Percentiles rank a stretch among this genome's conserved stretches.
These are phyloP conservation scores for Podaxis sp. DNA, from an alignment of 768 basidiomycete genomes.

Conservation along the genomic window DNA sequence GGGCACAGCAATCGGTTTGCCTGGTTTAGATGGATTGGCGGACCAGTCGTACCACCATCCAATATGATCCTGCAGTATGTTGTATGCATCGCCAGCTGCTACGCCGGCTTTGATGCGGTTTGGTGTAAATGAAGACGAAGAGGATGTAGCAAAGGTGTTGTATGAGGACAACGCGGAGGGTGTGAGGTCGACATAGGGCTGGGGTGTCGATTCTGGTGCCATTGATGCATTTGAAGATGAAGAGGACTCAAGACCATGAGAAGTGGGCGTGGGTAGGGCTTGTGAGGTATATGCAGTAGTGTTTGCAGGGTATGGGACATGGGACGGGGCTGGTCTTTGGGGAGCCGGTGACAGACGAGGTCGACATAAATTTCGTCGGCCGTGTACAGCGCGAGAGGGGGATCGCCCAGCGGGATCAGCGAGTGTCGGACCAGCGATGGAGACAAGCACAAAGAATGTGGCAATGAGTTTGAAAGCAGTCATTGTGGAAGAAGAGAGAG, in stretches of 20 bases:
- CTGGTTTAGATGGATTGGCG: slow-evolving; percentile 38
- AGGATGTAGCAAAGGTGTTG: not conserved
- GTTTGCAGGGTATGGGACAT: not conserved
- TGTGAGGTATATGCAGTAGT: not conserved
- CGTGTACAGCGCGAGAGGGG: not conserved
- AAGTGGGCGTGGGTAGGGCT: not conserved
- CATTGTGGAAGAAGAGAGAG: slow-evolving; percentile 17
- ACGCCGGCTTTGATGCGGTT: slow-evolving; percentile 48
- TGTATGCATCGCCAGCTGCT: slow-evolving; percentile 43
- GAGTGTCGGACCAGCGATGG: slow-evolving; percentile 19
- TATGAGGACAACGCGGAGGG: slow-evolving; percentile 1
- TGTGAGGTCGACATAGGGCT: not conserved
- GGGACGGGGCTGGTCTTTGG: not conserved
- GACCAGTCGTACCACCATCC: slow-evolving; percentile 56
- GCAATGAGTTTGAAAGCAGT: slow-evolving; percentile 14
- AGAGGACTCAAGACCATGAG: not conserved
- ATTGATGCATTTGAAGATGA: not conserved
- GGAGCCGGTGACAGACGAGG: slow-evolving; percentile 16
- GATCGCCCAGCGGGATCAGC: slow-evolving; percentile 18
- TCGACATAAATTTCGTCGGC: slow-evolving; percentile 20
- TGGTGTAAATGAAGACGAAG: slow-evolving; percentile 30
- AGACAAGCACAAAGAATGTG: slow-evolving; percentile 20
- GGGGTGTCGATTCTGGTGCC: not conserved
- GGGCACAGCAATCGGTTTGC: slow-evolving; percentile 40
- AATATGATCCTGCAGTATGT: slow-evolving; percentile 39